Base-by-base conservation (phyloP, 352 stramenopile genomes). In the Nothophytophthora sp. region DNA sequence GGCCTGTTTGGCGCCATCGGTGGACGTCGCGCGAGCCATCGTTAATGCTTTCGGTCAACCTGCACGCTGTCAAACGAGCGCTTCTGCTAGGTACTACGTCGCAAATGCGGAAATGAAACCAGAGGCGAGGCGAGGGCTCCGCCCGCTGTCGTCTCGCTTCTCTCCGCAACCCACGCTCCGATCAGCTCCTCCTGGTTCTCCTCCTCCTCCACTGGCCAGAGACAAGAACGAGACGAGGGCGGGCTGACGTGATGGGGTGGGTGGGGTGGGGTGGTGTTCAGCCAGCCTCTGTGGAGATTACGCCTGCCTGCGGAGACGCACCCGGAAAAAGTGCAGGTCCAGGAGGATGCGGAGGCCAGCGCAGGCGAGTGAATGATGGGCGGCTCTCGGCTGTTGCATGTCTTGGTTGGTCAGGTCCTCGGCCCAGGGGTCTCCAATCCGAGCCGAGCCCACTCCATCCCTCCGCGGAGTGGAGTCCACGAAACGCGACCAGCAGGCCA, bases 31-130 rank as follows among this genome's bases (percentile, higher is more conserved):
- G 20, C 23, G 49, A 20, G 50, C 44, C 57, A 66, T 66, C 43
- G 44, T 57, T 16, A n/a, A n/a, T n/a, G n/a, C n/a, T n/a, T n/a
- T n/a, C n/a, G n/a, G n/a, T n/a, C 34, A 20, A 23, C 55, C n/a
- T 8, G 11, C 24, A 22, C n/a, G 36, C 5, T 22, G 36, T 18
- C 25, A 42, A 22, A 42, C 29, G 32, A 37, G 7, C 9, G 32
- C n/a, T n/a, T 11, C 34, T 39, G 18, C 19, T 28, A 28, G 36
- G 5, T 28, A 20, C 35, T 49, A 25, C 11, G 27, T 20, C 37
- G 57, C 44, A 66, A 66, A 61, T 57, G 38, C 52, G 19, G 61
- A 53, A 66, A 51, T 66, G 57, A 56, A 45, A n/a, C n/a, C n/a
- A n/a, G n/a, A n/a, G n/a, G n/a, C n/a, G 47, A 38, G 35, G 32